phyloP scores from a whole-genome alignment of 2,329 filamentous ascomycete species.

The Trichoderma harzianum region DNA sequence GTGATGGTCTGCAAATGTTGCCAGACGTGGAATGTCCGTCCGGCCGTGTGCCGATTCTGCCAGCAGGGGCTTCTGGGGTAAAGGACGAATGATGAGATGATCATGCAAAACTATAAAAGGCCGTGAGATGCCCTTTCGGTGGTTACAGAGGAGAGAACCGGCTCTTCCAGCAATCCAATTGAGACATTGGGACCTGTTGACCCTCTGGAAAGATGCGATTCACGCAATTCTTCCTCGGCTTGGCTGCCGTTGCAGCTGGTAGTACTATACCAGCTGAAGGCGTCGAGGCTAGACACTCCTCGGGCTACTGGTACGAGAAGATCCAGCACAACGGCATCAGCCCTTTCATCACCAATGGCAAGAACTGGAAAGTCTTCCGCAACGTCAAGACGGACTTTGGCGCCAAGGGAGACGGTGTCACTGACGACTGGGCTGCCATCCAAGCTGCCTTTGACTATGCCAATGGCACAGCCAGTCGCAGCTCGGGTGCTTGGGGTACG shows the following conservation, averaged over 20 bases:
- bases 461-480: slow-evolving; percentile 16
- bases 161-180: neutral
- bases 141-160: neutral
- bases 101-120: neutral
- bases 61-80: neutral
- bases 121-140: neutral
- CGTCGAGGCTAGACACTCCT: neutral
- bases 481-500: slow-evolving; percentile 17
- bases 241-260: slow-evolving; percentile 10
- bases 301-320: slow-evolving; percentile 20
- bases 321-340: slow-evolving; percentile 23
- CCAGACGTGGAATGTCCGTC: neutral
- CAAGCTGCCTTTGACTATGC: slow-evolving; percentile 22
- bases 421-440: slow-evolving; percentile 78
- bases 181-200: neutral
- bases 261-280: neutral
- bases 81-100: neutral
- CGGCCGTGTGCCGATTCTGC: neutral
- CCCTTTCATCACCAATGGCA: slow-evolving; percentile 19
- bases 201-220: slow-evolving; percentile 5
- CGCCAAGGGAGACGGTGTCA: slow-evolving; percentile 57
- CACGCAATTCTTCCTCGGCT: slow-evolving; percentile 6
- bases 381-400: slow-evolving; percentile 65
- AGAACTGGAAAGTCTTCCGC: slow-evolving; percentile 55
- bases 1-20: neutral